Evolutionary conservation across 2,329 filamentous ascomycete genomes (phyloP).

Genomic region (Aspergillus versicolor): DNA sequence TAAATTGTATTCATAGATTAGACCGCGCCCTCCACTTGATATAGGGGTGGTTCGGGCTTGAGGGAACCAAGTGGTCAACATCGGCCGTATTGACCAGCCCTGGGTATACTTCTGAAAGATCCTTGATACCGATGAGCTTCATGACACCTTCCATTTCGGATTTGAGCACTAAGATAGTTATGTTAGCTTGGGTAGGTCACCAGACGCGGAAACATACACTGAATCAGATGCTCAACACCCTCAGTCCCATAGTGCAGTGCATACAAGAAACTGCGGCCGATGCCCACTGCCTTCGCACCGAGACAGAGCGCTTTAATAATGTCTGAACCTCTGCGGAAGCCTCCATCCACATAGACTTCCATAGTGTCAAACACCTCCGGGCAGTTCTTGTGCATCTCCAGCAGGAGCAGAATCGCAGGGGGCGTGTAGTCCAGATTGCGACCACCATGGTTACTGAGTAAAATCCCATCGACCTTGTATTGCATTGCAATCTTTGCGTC

Average conservation of each 20-base stretch:
- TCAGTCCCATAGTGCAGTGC: constrained; percentile 6
- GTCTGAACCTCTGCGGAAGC: constrained; percentile 50
- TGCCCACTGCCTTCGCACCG: constrained; percentile 1
- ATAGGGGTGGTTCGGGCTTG: constrained; percentile 2
- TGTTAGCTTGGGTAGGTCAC: neutral
- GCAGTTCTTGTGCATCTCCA: constrained; percentile 53
- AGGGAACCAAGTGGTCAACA: constrained; percentile 5
- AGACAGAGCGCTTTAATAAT: constrained; percentile 9
- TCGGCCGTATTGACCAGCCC: constrained; percentile 7
- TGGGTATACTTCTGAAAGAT: constrained; percentile 4
- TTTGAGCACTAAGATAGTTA: neutral
- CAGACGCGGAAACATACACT: neutral
- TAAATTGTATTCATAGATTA: neutral
- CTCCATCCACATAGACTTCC: constrained; percentile 56
- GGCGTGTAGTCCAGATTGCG: constrained; percentile 54
- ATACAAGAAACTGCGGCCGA: constrained; percentile 5
- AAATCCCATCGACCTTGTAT: constrained; percentile 53
- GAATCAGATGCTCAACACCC: constrained; percentile 4
- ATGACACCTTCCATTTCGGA: constrained; percentile 7
- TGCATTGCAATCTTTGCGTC: constrained; percentile 54
- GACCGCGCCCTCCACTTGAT: constrained; percentile 1
- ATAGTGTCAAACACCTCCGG: constrained; percentile 52
- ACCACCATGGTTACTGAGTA: constrained; percentile 60
- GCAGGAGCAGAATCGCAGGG: constrained; percentile 51
- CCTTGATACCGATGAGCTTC: constrained; percentile 7